A percentile compares a stretch with the other conserved stretches of the same genome.
Evolutionary conservation across 257 asterid species (phyloP).

Genomic region (Ilex aquifolium): DNA sequence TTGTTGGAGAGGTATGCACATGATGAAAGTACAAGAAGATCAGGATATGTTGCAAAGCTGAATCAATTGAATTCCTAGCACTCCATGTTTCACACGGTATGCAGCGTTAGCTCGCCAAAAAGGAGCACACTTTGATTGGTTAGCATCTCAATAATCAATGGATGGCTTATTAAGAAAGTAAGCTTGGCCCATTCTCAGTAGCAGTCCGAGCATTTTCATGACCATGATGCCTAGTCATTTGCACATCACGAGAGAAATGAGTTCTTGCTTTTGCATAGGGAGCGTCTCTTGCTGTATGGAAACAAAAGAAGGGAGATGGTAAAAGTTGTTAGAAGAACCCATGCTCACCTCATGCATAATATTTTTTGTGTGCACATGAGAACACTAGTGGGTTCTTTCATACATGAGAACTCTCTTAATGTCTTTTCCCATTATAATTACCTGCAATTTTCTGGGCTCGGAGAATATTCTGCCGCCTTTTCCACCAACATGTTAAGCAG

Average conservation of each 20-base stretch:
- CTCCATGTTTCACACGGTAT: background rate
- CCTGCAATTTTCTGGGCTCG: constrained; percentile 90
- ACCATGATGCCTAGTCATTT: constrained; percentile 61
- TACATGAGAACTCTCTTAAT: too few species aligned
- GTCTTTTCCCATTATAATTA: constrained; percentile 13
- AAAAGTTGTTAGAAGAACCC: background rate
- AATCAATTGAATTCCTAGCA: background rate
- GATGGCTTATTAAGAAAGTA: constrained; percentile 25
- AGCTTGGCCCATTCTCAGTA: constrained; percentile 66
- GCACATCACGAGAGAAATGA: constrained; percentile 67
- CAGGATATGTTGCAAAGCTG: background rate
- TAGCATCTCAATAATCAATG: background rate
- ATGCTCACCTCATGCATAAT: too few species aligned
- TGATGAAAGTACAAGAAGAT: background rate
- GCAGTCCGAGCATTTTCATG: constrained; percentile 72
- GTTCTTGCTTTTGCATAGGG: constrained; percentile 92
- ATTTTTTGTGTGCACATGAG: too few species aligned
- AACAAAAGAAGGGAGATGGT: background rate
- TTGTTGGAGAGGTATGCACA: background rate
- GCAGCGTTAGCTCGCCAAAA: too few species aligned
- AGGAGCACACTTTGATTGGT: background rate
- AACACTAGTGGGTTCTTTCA: too few species aligned
- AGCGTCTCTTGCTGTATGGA: constrained; percentile 75
- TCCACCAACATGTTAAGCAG: constrained; percentile 91
- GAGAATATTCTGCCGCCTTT: constrained; percentile 81